Evolutionary conservation across 73 alveolate species (phyloP), one percentile per base, ranked within the genome.

Genomic region (Paramecium caudatum): DNA sequence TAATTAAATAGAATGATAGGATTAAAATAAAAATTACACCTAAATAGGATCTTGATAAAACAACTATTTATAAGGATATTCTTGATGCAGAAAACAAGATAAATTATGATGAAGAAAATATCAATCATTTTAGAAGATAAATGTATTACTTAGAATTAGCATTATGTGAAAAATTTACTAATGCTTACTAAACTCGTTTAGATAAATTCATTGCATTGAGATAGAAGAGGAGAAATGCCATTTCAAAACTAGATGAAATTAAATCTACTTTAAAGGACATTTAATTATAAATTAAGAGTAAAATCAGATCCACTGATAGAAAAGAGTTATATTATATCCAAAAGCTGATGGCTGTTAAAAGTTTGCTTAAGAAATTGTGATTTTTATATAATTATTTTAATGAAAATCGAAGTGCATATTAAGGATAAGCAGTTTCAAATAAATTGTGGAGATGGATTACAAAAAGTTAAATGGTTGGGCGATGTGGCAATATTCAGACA

Each of bases 401-500:
- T 49, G 78, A 47, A 82, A 82, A 37, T 86, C 39, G 63, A 86
- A 78, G 93, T 86, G 6, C 93, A 86, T 63, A 86, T 86, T 0
- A 86, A 86, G 34, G 93, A 86, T 86, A 86, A 78, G 46, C 15
- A 62, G 55, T 86, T 86, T 86, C 47, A 87, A 33, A 86, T 86
- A 5, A 61, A 86, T 62, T 86, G 93, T 65, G 93, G 93, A 21
- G 93, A 86, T 25, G 93, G 93, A 10, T 13, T 50, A 86, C 68
- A 86, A 23, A 86, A 86, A 39, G 84, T 86, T 15, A 86, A 78
- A 47, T 86, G 93, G 93, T 25, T 86, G 16, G 93, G 93, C 30
- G 93, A 86, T 86, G 93, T 86, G 3, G 93, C 93, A 1, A 78
- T 86, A 8, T 86, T 86, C 41, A 62, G 93, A 86, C 84, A 86